Percentiles rank a stretch among this genome's conserved stretches.
phyloP scores from a whole-genome alignment of 176 grass and related monocot genomes.

The Oryza coarctata region DNA sequence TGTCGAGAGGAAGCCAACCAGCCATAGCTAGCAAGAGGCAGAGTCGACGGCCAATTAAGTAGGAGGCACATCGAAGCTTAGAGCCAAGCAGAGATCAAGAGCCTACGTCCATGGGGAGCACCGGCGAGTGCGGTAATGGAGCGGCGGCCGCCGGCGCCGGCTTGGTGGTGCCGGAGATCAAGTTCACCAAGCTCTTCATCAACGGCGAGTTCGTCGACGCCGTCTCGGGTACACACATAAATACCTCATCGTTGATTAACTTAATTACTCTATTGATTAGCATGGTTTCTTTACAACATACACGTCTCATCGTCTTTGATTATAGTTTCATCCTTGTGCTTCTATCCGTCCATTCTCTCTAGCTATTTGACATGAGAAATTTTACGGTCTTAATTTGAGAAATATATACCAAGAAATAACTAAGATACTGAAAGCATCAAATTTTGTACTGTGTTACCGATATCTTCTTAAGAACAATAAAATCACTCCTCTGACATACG shows the following conservation, averaged over 20 bases:
- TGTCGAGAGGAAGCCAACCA: not conserved
- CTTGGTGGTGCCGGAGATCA: conserved; percentile 69
- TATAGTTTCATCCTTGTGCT: not conserved
- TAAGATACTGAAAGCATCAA: too few species aligned
- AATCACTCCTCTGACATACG: too few species aligned
- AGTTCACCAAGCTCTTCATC: conserved; percentile 94
- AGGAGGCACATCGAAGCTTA: not conserved
- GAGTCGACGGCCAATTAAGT: not conserved
- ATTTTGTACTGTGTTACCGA: too few species aligned
- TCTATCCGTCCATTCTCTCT: not conserved
- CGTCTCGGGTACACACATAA: conserved; percentile 48
- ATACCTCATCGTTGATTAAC: not conserved
- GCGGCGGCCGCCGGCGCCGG: not conserved
- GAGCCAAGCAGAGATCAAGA: too few species aligned
- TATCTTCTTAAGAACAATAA: too few species aligned
- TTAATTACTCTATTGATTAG: not conserved
- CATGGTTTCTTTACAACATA: too few species aligned
- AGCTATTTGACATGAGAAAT: not conserved
- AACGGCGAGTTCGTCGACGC: conserved; percentile 83
- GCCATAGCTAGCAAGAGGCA: too few species aligned
- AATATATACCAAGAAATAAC: too few species aligned
- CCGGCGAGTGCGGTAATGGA: conserved; percentile 11
- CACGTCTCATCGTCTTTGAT: not conserved
- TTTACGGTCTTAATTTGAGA: too few species aligned
- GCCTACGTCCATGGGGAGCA: conserved; percentile 23